Evolutionary conservation across 805 yeast species (phyloP), one percentile per base, ranked within the genome.

Genomic region (Starmerella ratchasimensis): DNA sequence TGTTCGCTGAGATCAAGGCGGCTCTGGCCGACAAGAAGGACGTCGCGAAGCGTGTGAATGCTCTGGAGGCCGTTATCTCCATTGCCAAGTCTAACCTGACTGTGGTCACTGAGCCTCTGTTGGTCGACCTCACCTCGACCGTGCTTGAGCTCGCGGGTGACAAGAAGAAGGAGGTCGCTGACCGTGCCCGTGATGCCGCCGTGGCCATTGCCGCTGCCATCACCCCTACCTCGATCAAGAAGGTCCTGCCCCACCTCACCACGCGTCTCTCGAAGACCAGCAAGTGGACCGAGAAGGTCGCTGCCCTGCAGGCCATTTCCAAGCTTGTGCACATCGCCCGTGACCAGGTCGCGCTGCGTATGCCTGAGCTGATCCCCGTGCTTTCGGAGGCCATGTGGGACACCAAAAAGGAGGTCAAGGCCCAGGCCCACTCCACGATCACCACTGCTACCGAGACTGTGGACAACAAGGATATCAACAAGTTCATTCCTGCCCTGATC

Each of bases 381-480:
- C 71, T 90, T 58, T 90, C 98, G 56, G 99, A 90, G 73, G 83
- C 96, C 58, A 90, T 90, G 97, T 90, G 99, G 99, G 98, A 90
- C 69, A 90, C 99, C 68, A 90, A 90, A 78, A 72, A 74, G 68
- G 97, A 90, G 61, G 98, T 90, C 62, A 90, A 90, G 79, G 74
- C 71, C 54, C 94, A 93, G 63, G 97, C 99, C 50, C 80, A 90
- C 55, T 77, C 76, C 58, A 83, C 97, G 65, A 84, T 90, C 75
- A 73, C 86, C 66, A 82, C 83, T 69, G 77, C 94, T 54, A 90
- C 98, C 57, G 90, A 86, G 67, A 84, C 97, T 60, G 88, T 90
- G 55, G 93, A 88, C 66, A 90, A 90, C 90, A 90, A 88, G 79
- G 99, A 90, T 86, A 93, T 90, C 63, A 94, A 83, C 69, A 83